Base-by-base conservation (phyloP, 768 basidiomycete species). In the Kwoniella dejecticola region DNA sequence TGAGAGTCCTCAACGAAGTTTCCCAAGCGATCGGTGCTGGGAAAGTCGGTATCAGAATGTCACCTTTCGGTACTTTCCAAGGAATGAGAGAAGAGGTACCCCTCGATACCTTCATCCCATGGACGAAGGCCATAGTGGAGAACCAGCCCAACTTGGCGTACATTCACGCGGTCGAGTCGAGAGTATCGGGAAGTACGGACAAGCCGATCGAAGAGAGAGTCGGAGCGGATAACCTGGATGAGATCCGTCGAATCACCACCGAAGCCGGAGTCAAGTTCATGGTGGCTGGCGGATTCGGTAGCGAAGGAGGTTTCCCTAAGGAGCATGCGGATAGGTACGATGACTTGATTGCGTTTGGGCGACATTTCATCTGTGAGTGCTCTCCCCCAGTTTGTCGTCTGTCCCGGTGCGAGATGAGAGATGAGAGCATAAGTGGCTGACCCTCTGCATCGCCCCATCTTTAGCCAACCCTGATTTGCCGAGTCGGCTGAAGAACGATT, bases 1-100 rank as follows among this genome's bases (percentile, higher is more conserved):
- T 86, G 4, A 84, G 86, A 60, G 80, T 87, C 29, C 70, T 85
- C 10, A 81, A 83, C 40, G 84, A 83, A 1, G 79, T 89, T 0
- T 80, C 76, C 2, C 71, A 80, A 0, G 82, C 83, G 0, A 74
- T 89, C 33, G 88, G 88, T 0, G 71, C 80, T 29, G 81, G 84
- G 24, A 81, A 81, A 17, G 81, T 83, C 0, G 85, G 79, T 0
- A 78, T 89, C 40, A 81, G 87, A 12, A 44, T 88, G 33, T 84
- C 84, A 59, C 87, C 85, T 4, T 88, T 84, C 85, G 81, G 81
- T 17, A 82, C 81, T 8, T 82, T 81, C 74, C 80, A 71, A 79
- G 83, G 81, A 57, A 69, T 48, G 82, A 52, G 61, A 23, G 66
- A 66, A 48, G 38, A 57, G 10, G 54, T 66, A 31, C 70, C 64